phyloP scores from a whole-genome alignment of 2,329 filamentous ascomycete genomes.

The Pseudocercospora fuligena region DNA sequence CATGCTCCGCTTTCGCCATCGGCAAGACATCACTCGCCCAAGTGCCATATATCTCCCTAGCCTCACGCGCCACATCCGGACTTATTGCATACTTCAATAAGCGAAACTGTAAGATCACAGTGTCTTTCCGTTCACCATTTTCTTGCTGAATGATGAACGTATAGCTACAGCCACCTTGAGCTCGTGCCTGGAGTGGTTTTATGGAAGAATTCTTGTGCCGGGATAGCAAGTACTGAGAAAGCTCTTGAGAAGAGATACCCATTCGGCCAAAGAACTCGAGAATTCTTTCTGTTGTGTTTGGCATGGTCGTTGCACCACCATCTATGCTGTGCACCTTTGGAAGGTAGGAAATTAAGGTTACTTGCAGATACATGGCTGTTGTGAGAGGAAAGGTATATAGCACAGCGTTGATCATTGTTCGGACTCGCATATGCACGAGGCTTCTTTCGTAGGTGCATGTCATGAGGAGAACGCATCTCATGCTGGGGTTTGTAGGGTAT shows the following conservation, averaged over 20 bases:
- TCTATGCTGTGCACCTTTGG: too few species aligned
- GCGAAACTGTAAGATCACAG: slow-evolving; percentile 22
- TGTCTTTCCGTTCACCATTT: background rate
- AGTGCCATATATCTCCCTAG: slow-evolving; percentile 7
- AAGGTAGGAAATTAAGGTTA: background rate
- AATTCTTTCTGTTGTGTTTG: background rate
- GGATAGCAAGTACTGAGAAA: background rate
- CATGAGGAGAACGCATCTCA: background rate
- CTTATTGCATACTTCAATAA: background rate
- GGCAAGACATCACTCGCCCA: slow-evolving; percentile 13
- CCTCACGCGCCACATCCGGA: slow-evolving; percentile 5
- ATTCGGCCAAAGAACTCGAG: too few species aligned
- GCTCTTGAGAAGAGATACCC: background rate
- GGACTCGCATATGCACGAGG: background rate
- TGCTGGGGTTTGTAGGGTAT: background rate
- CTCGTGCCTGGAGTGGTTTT: background rate
- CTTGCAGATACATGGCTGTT: too few species aligned
- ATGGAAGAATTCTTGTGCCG: background rate
- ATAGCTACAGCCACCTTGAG: background rate
- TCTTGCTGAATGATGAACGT: background rate
- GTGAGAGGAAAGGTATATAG: background rate
- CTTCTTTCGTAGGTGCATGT: background rate
- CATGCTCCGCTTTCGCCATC: background rate
- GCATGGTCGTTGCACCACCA: too few species aligned
- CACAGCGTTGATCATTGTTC: background rate